Evolutionary conservation across 495 filamentous ascomycete species (phyloP).

Genomic region (Penicillium roqueforti): DNA sequence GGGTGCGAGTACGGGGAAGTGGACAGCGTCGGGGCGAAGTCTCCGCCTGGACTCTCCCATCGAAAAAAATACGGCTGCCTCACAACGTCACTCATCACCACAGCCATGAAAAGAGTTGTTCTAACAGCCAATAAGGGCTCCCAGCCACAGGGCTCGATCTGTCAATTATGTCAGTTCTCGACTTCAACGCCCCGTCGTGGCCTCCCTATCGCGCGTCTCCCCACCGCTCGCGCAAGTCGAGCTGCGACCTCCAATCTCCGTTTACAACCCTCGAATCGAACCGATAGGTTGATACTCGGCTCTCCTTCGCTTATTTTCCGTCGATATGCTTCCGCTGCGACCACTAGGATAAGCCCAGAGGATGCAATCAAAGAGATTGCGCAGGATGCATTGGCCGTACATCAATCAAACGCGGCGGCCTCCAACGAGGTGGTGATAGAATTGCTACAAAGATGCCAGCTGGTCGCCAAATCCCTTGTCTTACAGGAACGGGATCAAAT

Average conservation of each 20-base stretch:
- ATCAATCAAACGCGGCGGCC: conserved; percentile 33
- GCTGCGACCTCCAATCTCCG: conserved; percentile 7
- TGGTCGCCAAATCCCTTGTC: conserved; percentile 34
- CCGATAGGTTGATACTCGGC: not conserved
- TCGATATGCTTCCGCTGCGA: conserved; percentile 13
- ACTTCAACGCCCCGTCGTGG: conserved; percentile 17
- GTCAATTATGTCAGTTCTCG: conserved; percentile 40
- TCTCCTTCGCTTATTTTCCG: conserved; percentile 1
- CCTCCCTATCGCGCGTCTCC: conserved; percentile 21
- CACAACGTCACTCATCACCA: conserved; percentile 6
- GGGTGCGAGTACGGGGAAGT: conserved; percentile 24
- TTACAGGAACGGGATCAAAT: conserved; percentile 26
- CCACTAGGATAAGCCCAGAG: conserved; percentile 9
- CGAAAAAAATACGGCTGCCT: conserved; percentile 21
- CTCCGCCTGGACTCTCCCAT: conserved; percentile 28
- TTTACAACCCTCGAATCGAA: conserved; percentile 17
- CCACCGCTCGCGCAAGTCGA: conserved; percentile 8
- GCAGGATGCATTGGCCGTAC: conserved; percentile 26
- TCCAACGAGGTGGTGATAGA: conserved; percentile 37
- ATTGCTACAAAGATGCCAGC: conserved; percentile 44
- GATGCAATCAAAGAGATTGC: conserved; percentile 26
- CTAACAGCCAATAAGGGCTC: conserved; percentile 26
- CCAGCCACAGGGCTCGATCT: conserved; percentile 27
- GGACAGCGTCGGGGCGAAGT: conserved; percentile 21
- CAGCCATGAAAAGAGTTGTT: conserved; percentile 34